Conservation (phyloP, 495 filamentous ascomycete species). For the Sordaria brevicollis region DNA sequence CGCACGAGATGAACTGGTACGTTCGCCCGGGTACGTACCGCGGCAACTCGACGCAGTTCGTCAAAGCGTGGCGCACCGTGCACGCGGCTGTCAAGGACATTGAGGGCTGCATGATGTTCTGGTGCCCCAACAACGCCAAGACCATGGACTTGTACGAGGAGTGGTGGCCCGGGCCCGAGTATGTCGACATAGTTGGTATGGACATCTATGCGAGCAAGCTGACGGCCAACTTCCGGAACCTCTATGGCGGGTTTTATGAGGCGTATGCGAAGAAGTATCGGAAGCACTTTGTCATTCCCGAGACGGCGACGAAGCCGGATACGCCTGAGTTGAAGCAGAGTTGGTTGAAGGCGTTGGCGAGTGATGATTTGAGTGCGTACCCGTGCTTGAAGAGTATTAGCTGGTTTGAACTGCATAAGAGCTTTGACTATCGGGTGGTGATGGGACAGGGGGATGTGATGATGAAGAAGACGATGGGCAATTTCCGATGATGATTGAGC, state of each 20-base stretch:
- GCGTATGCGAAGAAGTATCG: neutral
- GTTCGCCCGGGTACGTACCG: conserved; percentile 1
- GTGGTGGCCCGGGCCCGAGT: conserved; percentile 4
- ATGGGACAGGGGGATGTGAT: neutral
- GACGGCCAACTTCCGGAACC: conserved; percentile 1
- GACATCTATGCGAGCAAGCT: conserved; percentile 1
- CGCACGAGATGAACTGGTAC: conserved; percentile 10
- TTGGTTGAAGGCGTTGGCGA: conserved; percentile 5
- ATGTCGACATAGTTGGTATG: conserved; percentile 9
- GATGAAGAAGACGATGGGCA: neutral
- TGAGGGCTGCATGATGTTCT: conserved; percentile 1
- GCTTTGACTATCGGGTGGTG: conserved; percentile 2
- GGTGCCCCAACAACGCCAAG: conserved; percentile 3
- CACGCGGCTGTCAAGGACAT: neutral
- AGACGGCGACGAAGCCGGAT: conserved; percentile 5
- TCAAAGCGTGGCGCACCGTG: conserved; percentile 2
- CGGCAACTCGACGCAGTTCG: conserved; percentile 2
- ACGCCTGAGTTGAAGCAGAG: neutral
- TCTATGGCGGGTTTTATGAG: conserved; percentile 4
- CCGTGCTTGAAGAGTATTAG: conserved; percentile 5
- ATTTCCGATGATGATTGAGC: neutral
- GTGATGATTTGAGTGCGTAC: neutral
- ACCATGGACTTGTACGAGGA: neutral
- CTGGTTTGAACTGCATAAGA: conserved; percentile 7
- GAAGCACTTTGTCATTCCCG: conserved; percentile 2